These are phyloP conservation scores for Coniosporium apollinis DNA, from an alignment of 495 filamentous ascomycete species.

Conservation along the genomic window DNA sequence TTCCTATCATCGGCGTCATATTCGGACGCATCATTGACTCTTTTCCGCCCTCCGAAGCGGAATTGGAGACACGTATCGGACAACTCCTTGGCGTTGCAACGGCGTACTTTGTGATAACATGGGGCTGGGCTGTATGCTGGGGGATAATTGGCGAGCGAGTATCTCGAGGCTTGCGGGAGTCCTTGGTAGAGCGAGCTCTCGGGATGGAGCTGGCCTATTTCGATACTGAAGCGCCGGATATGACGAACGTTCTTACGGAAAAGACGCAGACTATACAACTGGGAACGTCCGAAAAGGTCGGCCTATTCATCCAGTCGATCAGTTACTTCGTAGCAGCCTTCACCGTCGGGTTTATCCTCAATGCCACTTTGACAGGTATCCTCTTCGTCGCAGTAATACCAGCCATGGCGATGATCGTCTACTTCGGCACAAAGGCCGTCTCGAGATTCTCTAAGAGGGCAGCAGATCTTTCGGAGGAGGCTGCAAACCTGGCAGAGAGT, in stretches of 20 bases:
- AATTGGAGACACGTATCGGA: conserved; percentile 14
- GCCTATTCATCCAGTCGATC: conserved; percentile 31
- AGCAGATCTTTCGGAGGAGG: conserved; percentile 10
- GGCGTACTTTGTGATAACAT: conserved; percentile 26
- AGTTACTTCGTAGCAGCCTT: conserved; percentile 35
- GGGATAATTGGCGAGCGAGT: conserved; percentile 23
- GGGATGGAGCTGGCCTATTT: conserved; percentile 26
- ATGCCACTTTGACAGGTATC: conserved; percentile 31
- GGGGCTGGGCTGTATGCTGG: conserved; percentile 22
- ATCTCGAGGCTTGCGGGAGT: conserved; percentile 18
- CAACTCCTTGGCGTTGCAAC: conserved; percentile 23
- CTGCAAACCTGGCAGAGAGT: conserved; percentile 31
- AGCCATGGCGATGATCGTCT: conserved; percentile 24
- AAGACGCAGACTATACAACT: conserved; percentile 28
- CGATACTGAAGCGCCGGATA: conserved; percentile 22
- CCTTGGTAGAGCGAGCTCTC: conserved; percentile 16
- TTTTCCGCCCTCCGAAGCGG: conserved; percentile 25
- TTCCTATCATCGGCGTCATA: conserved; percentile 29
- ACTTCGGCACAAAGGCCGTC: conserved; percentile 16
- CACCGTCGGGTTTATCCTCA: conserved; percentile 31
- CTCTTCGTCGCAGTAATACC: conserved; percentile 27
- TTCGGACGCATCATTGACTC: conserved; percentile 26
- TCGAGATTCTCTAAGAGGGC: conserved; percentile 16
- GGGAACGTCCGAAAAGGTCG: conserved; percentile 33
- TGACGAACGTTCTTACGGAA: conserved; percentile 20